Evolutionary conservation across 2,329 filamentous ascomycete species (phyloP), one percentile per base, ranked within the genome.

Genomic region (Fusarium chlamydosporum): DNA sequence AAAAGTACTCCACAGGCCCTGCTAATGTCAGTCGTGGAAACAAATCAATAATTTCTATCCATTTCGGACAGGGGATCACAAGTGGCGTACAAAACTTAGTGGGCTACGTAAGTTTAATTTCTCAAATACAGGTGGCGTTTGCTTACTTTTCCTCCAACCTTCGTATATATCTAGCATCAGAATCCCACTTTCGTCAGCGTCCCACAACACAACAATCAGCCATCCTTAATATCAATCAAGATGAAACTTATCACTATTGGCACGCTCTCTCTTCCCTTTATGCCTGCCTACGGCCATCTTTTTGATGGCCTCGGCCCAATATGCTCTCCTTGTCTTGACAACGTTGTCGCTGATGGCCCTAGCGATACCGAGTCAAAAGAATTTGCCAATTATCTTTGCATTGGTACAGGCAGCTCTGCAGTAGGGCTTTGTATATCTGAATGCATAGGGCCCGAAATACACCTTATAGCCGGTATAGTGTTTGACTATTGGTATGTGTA

Each of bases 301-400:
- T 38, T 38, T 38, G 37, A 38, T 38, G 37, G 12, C 37, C 13
- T 38, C 5, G 37, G n/a, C 11, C 37, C 37, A 38, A 16, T 38
- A 8, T 38, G 37, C 16, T 3, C 37, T 18, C 37, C 8, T 38
- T 38, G 37, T 38, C 9, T 38, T 38, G 18, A 38, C 37, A 18
- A 38, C 4, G 37, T 18, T 18, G 6, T 38, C 37, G 37, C 37
- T 16, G 37, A 38, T 38, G 37, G 37, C 37, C 37, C 37, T 18
- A 38, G 37, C 37, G n/a, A 38, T 18, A 38, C 37, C 3, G 5
- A 38, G 37, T 38, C 37, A 38, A 38, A 38, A 5, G 8, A 38
- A 38, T 38, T 38, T 38, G 37, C 37, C 37, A 38, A 18, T 38
- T 38, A 38, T 38, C 37, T 38, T n/a, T 38, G 37, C 37, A 38